phyloP scores from a whole-genome alignment of 805 yeast species.

The Barnettozyma salicaria region DNA sequence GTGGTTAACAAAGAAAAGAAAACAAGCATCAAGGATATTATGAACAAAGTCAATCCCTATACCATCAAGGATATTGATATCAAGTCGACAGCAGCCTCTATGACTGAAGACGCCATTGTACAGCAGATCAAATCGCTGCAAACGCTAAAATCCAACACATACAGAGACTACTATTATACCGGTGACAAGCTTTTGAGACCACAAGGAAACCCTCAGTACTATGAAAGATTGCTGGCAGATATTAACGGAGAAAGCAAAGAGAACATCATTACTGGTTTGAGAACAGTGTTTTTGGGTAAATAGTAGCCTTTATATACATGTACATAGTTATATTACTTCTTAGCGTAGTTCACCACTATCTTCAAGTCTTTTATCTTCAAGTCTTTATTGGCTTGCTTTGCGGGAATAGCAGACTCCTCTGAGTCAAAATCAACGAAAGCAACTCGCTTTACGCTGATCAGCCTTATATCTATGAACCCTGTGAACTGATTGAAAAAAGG shows the following conservation, averaged over 20 bases:
- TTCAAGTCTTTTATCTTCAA: slow-evolving; percentile 16
- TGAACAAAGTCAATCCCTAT: slow-evolving; percentile 41
- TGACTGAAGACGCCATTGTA: slow-evolving; percentile 40
- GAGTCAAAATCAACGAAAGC: slow-evolving; percentile 77
- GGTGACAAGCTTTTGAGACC: slow-evolving; percentile 67
- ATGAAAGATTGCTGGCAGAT: slow-evolving; percentile 63
- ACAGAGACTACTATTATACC: slow-evolving; percentile 55
- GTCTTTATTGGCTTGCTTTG: slow-evolving; percentile 26
- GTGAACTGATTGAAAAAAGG: slow-evolving; percentile 41
- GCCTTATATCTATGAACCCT: slow-evolving; percentile 64
- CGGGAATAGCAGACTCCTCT: slow-evolving; percentile 44
- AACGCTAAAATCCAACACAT: slow-evolving; percentile 53
- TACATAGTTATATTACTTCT: slow-evolving; percentile 15
- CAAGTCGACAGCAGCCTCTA: slow-evolving; percentile 38
- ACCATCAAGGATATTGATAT: slow-evolving; percentile 36
- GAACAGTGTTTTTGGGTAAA: slow-evolving; percentile 73
- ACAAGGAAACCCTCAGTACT: slow-evolving; percentile 80
- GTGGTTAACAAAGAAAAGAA: slow-evolving; percentile 30
- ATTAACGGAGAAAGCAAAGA: slow-evolving; percentile 68
- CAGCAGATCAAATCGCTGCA: slow-evolving; percentile 56
- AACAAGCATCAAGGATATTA: slow-evolving; percentile 35
- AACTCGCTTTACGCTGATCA: slow-evolving; percentile 59
- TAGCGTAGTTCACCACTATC: slow-evolving; percentile 26
- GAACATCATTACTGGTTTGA: slow-evolving; percentile 55
- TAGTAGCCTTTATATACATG: slow-evolving; percentile 23